A percentile compares a stretch with the other conserved stretches of the same genome.
Conservation (phyloP, 2,329 filamentous ascomycete genomes). For the Ophioceras dolichostomum region DNA sequence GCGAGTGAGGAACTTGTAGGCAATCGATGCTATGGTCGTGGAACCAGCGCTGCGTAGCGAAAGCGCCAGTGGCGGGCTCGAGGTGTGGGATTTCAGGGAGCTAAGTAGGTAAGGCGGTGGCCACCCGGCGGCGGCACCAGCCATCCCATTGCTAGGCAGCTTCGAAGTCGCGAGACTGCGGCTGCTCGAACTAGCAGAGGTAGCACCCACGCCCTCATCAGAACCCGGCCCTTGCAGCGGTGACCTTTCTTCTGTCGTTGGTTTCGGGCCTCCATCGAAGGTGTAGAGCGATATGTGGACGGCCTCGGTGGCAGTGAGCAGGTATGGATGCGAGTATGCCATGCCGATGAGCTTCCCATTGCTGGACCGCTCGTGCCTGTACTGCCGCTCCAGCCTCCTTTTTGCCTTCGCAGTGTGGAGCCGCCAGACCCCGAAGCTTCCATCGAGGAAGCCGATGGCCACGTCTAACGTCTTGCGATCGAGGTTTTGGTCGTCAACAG, state of each 20-base stretch:
- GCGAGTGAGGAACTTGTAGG: slow-evolving; percentile 68
- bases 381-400: slow-evolving; percentile 33
- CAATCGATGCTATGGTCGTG: slow-evolving; percentile 68
- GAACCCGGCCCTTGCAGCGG: too few species aligned
- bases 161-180: too few species aligned
- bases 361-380: slow-evolving; percentile 47
- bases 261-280: slow-evolving; percentile 27
- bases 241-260: neutral
- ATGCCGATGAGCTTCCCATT: slow-evolving; percentile 58
- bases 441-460: slow-evolving; percentile 58
- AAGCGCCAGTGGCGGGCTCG: slow-evolving; percentile 66
- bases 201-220: too few species aligned
- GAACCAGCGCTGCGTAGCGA: slow-evolving; percentile 58
- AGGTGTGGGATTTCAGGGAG: slow-evolving; percentile 70
- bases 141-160: neutral
- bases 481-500: slow-evolving; percentile 43
- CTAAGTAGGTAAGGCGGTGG: slow-evolving; percentile 50
- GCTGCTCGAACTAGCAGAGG: too few species aligned
- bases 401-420: slow-evolving; percentile 35
- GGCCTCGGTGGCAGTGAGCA: slow-evolving; percentile 65
- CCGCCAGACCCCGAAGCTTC: slow-evolving; percentile 58
- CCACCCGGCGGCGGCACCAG: slow-evolving; percentile 6
- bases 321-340: slow-evolving; percentile 61
- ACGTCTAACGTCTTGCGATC: slow-evolving; percentile 40
- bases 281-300: slow-evolving; percentile 68